Conservation (phyloP, 495 filamentous ascomycete species). For the Neurospora sp. region DNA sequence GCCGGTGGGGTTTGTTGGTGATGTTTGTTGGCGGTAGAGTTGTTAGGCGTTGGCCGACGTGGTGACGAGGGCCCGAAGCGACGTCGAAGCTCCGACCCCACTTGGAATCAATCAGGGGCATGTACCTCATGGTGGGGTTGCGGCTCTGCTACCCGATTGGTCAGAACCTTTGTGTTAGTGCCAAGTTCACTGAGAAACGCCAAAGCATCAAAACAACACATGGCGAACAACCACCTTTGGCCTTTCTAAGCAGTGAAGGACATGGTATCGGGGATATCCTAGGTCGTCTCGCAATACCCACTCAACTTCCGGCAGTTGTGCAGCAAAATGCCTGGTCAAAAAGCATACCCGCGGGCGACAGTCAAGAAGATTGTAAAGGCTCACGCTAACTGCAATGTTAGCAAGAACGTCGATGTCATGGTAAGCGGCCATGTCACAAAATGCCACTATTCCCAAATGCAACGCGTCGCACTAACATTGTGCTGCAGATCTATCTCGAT, state of each 20-base stretch:
- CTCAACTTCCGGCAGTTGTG: too few species aligned
- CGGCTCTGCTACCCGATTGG: conserved; percentile 12
- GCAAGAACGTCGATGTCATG: conserved; percentile 81
- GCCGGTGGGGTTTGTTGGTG: not conserved
- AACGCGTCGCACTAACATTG: conserved; percentile 6
- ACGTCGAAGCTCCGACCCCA: conserved; percentile 2
- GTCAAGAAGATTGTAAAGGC: conserved; percentile 86
- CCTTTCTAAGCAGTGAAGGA: not conserved
- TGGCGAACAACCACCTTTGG: not conserved
- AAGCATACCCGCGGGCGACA: conserved; percentile 74
- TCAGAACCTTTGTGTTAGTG: not conserved
- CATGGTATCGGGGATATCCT: too few species aligned
- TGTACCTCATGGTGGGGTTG: conserved; percentile 5
- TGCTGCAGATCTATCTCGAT: conserved; percentile 67
- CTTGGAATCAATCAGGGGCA: not conserved
- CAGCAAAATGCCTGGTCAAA: conserved; percentile 42
- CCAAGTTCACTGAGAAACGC: not conserved
- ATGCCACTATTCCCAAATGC: not conserved
- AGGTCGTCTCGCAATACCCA: too few species aligned
- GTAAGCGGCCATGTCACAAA: conserved; percentile 37
- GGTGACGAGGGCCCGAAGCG: not conserved
- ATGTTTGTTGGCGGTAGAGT: not conserved
- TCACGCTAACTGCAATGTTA: conserved; percentile 66
- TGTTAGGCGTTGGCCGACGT: not conserved
- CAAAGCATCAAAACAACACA: not conserved